phyloP scores from a whole-genome alignment of 768 basidiomycete genomes.

The Pleurotus tuber-regium region DNA sequence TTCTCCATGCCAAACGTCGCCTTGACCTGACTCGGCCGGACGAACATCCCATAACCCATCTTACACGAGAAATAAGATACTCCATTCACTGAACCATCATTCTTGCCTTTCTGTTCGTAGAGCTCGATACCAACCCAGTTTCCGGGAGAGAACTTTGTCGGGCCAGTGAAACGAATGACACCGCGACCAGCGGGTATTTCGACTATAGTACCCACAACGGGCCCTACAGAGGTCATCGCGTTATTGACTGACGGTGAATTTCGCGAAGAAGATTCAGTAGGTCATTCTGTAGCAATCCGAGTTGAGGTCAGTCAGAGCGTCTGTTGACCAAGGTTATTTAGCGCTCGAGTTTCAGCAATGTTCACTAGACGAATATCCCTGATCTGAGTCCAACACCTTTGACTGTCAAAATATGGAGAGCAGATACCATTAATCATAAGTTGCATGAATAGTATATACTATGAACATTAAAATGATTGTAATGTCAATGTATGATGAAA shows the following conservation, averaged over 20 bases:
- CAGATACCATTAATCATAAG: too few species aligned
- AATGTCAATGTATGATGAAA: too few species aligned
- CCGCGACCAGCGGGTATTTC: slow-evolving; percentile 80
- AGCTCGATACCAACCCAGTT: slow-evolving; percentile 97
- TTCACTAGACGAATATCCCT: too few species aligned
- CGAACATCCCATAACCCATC: slow-evolving; percentile 80
- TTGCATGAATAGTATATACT: too few species aligned
- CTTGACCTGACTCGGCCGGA: slow-evolving; percentile 82
- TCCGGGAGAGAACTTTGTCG: slow-evolving; percentile 80
- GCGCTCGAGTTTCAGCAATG: too few species aligned
- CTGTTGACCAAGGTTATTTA: too few species aligned
- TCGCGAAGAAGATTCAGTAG: not conserved
- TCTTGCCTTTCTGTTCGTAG: slow-evolving; percentile 84
- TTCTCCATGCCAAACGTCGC: slow-evolving; percentile 47
- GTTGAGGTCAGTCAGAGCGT: not conserved
- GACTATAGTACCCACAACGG: slow-evolving; percentile 68
- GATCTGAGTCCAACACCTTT: too few species aligned
- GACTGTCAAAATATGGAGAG: too few species aligned
- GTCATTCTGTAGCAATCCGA: not conserved
- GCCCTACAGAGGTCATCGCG: slow-evolving; percentile 20
- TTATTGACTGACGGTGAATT: not conserved
- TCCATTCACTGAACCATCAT: slow-evolving; percentile 87
- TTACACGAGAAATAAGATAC: slow-evolving; percentile 80
- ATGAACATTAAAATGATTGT: too few species aligned
- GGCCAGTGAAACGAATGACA: slow-evolving; percentile 80